A percentile compares a stretch with the other conserved stretches of the same genome.
These are phyloP conservation scores for Candida pseudofarinosa DNA, from an alignment of 805 yeast genomes.

Conservation along the genomic window DNA sequence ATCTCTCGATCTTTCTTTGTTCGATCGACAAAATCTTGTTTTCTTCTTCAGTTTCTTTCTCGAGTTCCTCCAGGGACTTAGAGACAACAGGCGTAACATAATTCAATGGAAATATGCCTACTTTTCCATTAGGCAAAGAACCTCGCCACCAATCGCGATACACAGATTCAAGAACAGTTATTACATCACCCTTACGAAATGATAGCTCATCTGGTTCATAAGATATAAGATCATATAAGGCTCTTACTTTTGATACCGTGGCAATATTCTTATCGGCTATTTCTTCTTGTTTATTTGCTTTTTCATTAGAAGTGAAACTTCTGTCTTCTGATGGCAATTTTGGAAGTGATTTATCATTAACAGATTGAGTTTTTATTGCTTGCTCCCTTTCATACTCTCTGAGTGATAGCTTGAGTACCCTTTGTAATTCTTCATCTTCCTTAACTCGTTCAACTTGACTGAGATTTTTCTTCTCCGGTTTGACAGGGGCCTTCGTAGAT, in stretches of 20 bases:
- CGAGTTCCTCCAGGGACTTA: slow-evolving; percentile 57
- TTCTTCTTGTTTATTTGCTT: slow-evolving; percentile 12
- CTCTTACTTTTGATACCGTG: slow-evolving; percentile 65
- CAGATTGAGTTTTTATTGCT: slow-evolving; percentile 21
- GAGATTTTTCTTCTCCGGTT: slow-evolving; percentile 54
- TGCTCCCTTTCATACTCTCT: slow-evolving; percentile 51
- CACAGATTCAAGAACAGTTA: slow-evolving; percentile 80
- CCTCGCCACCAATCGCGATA: slow-evolving; percentile 98
- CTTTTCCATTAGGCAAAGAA: slow-evolving; percentile 62
- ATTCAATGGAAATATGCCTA: slow-evolving; percentile 89
- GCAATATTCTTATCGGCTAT: slow-evolving; percentile 33
- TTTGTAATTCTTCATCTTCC: slow-evolving; percentile 79
- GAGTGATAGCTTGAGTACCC: slow-evolving; percentile 71
- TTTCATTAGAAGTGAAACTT: slow-evolving; percentile 11
- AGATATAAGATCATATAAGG: slow-evolving; percentile 76
- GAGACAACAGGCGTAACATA: slow-evolving; percentile 79
- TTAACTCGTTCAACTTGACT: slow-evolving; percentile 40
- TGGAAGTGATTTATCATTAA: slow-evolving; percentile 35
- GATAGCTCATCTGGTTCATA: slow-evolving; percentile 84
- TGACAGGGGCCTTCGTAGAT: slow-evolving; percentile 36
- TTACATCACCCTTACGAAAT: slow-evolving; percentile 82
- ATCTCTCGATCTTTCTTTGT: slow-evolving; percentile 59
- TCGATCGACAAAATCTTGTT: slow-evolving; percentile 47
- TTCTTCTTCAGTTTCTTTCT: slow-evolving; percentile 49
- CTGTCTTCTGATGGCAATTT: slow-evolving; percentile 11